These are phyloP conservation scores for Breynia disticha DNA, from an alignment of 441 rosid genomes.

Conservation along the genomic window DNA sequence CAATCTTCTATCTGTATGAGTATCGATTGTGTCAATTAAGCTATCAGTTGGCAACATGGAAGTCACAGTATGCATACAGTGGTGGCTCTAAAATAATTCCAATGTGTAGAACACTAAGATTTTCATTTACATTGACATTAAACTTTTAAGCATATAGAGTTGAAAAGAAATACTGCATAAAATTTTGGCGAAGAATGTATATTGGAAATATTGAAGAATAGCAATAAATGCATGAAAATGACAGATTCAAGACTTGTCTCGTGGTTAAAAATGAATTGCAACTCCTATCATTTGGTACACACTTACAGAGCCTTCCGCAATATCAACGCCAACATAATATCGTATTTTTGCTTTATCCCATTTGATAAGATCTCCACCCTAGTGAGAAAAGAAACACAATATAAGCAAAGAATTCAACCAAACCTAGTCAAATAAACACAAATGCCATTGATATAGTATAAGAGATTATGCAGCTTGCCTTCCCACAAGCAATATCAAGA, in stretches of 20 bases:
- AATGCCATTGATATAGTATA: conserved; percentile 1
- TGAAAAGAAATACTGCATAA: no score
- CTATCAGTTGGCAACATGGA: not conserved
- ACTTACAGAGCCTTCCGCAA: conserved; percentile 94
- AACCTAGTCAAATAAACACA: not conserved
- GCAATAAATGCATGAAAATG: no score
- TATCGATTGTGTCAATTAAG: not conserved
- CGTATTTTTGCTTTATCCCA: conserved; percentile 95
- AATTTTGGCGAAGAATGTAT: no score
- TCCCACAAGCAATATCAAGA: conserved; percentile 98
- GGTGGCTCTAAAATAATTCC: no score
- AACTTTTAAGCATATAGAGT: no score
- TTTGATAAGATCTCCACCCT: conserved; percentile 98
- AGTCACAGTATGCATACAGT: no score
- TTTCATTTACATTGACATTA: no score
- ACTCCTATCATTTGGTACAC: not conserved
- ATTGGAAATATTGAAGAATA: no score
- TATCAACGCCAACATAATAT: conserved; percentile 90
- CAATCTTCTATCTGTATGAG: conserved; percentile 83
- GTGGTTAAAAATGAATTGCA: not conserved
- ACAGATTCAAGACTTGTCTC: not conserved
- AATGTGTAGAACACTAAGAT: no score
- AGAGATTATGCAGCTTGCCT: conserved; percentile 38
- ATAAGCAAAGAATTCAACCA: conserved; percentile 6
- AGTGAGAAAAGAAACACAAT: conserved; percentile 2